A percentile compares a stretch with the other conserved stretches of the same genome.
Conservation (phyloP, 106 monocot genomes). For the Vanilla planifolia region DNA sequence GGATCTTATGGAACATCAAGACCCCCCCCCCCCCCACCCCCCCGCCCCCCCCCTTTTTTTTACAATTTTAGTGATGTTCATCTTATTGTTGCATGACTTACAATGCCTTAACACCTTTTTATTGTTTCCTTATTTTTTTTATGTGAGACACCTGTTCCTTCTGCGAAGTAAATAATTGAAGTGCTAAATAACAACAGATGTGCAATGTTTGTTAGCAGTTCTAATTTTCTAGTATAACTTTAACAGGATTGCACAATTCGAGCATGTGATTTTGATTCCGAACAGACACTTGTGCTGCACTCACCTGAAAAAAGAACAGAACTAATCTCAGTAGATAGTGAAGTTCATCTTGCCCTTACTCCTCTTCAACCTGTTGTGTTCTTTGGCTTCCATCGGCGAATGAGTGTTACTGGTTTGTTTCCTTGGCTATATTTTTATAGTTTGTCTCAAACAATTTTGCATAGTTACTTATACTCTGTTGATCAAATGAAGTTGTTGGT, state of each 20-base stretch:
- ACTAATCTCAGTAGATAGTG: slow-evolving; percentile 61
- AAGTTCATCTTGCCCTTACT: slow-evolving; percentile 94
- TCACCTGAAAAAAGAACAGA: slow-evolving; percentile 90
- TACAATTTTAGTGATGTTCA: not conserved
- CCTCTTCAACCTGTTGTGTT: slow-evolving; percentile 94
- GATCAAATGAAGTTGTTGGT: slow-evolving; percentile 67
- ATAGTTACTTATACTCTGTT: slow-evolving; percentile 8
- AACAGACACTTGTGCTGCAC: slow-evolving; percentile 90
- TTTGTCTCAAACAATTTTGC: slow-evolving; percentile 10
- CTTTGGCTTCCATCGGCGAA: slow-evolving; percentile 87
- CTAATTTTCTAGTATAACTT: slow-evolving; percentile 6
- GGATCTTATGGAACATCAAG: too few relatives aligned
- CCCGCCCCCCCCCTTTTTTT: too few relatives aligned
- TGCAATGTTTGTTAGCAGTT: not conserved
- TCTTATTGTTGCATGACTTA: not conserved
- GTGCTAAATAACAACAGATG: not conserved
- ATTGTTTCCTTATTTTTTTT: not conserved
- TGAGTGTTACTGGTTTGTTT: slow-evolving; percentile 94
- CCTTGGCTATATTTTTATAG: not conserved
- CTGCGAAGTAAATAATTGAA: not conserved
- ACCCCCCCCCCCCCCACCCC: too few relatives aligned
- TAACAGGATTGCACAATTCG: slow-evolving; percentile 84
- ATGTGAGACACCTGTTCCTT: not conserved
- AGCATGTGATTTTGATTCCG: slow-evolving; percentile 93
- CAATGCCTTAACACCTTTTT: not conserved